These are phyloP conservation scores for Rutidosis leptorrhynchoides DNA, from an alignment of 129 eudicot genomes.

Conservation along the genomic window DNA sequence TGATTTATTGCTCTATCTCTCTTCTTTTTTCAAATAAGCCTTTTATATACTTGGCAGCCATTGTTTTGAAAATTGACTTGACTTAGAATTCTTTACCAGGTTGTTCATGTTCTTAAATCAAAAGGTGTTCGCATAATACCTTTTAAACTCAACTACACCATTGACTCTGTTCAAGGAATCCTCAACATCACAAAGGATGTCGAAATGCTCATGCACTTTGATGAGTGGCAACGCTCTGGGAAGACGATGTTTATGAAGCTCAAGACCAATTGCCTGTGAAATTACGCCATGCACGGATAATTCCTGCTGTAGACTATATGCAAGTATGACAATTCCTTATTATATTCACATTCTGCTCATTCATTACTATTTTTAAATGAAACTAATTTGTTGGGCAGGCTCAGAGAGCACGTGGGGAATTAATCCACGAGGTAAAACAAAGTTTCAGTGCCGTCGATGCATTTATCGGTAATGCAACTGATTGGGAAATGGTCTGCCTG, in stretches of 20 bases:
- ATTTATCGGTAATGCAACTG: slow-evolving; percentile 74
- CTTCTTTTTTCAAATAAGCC: too few relatives aligned
- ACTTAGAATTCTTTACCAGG: too few relatives aligned
- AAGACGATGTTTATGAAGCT: slow-evolving; percentile 76
- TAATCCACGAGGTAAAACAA: slow-evolving; percentile 58
- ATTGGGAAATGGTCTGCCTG: slow-evolving; percentile 83
- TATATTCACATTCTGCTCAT: too few relatives aligned
- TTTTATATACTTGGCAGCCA: too few relatives aligned
- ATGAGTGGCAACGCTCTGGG: slow-evolving; percentile 80
- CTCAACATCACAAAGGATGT: slow-evolving; percentile 94
- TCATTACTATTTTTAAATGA: too few relatives aligned
- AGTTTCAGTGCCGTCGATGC: slow-evolving; percentile 78
- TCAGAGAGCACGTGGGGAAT: slow-evolving; percentile 83
- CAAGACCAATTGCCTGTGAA: slow-evolving; percentile 97
- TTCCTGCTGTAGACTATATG: slow-evolving; percentile 83
- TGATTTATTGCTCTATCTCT: too few relatives aligned
- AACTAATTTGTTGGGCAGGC: too few relatives aligned
- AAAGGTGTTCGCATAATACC: slow-evolving; percentile 86
- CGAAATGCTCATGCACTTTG: slow-evolving; percentile 92
- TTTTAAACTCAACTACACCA: slow-evolving; percentile 62
- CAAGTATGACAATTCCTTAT: too few relatives aligned
- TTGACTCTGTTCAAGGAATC: slow-evolving; percentile 92
- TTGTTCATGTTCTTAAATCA: slow-evolving; percentile 61
- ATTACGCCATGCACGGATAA: slow-evolving; percentile 69
- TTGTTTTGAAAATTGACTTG: too few relatives aligned